Base-by-base conservation (phyloP, 164 flowering plant species). In the Chloranthus sessilifolius region DNA sequence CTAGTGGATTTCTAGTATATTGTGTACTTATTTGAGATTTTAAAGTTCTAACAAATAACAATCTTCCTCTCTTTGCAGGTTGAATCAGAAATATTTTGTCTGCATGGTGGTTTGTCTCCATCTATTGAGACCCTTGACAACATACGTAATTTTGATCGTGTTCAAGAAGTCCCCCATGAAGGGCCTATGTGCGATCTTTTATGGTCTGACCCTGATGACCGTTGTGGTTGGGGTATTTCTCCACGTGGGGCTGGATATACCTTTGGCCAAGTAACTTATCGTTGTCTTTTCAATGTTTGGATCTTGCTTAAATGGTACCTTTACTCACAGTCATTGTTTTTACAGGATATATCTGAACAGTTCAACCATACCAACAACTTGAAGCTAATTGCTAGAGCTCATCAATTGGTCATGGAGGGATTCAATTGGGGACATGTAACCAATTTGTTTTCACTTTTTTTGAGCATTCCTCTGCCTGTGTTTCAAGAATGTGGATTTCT, bases 141-240 rank as follows among this genome's bases (percentile, higher is more conserved):
- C 72, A 82, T 89, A 21, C 67, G 95, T 2, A 89, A 86, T 64
- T 86, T 89, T 67, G 97, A 88, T 35, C 91, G 95, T 53, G 98
- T 90, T 61, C 97, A 89, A 83, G 97, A 89, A 71, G 97, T 89
- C 52, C 97, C 97, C 33, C 97, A 88, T 57, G 92, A 85, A 61
- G 97, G 97, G 10, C 85, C 97, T 21, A 90, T 90, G 97, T 90
- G 95, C 61, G 97, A 90, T 66, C 86, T 90, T 30, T 70, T 90
- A 29, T 90, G 95, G 97, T 90, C 97, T 55, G 97, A 90, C 46
- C 97, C 97, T 16, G 97, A 89, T 74, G 97, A 89, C 58, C 90
- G 95, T 5, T 86, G 97, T 71, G 97, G 97, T 47, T 90, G 97
- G 97, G 97, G 97, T 53, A 90, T 90, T 56, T 89, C 97, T 39